Conservation (phyloP, 345 rosid species). For the Bruguiera sexangula region DNA sequence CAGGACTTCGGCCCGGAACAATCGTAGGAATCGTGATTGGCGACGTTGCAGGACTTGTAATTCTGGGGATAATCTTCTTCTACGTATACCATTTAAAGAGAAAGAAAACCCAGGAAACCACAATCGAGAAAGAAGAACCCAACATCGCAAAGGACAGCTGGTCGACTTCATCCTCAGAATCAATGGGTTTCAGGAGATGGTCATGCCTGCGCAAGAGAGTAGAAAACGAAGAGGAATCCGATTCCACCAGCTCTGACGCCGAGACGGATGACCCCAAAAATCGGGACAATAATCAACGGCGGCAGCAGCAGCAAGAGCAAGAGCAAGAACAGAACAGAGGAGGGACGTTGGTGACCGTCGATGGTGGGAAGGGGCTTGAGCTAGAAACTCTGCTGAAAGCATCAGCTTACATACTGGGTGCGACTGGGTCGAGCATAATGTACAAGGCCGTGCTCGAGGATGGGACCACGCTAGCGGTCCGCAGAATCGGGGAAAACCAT, state of each 20-base stretch:
- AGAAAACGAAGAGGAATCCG: constrained; percentile 51
- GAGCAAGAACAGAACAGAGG: constrained; percentile 42
- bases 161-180: constrained; percentile 74
- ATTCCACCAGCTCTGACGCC: constrained; percentile 37
- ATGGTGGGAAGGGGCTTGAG: constrained; percentile 67
- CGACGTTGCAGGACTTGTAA: constrained; percentile 32
- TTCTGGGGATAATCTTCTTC: constrained; percentile 32
- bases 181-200: constrained; percentile 69
- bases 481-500: constrained; percentile 75
- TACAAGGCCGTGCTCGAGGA: constrained; percentile 93
- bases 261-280: constrained; percentile 31
- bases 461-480: constrained; percentile 74
- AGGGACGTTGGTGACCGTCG: constrained; percentile 73
- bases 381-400: constrained; percentile 80
- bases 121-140: constrained; percentile 40
- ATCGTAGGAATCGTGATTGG: constrained; percentile 38
- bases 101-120: constrained; percentile 27
- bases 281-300: constrained; percentile 32
- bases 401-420: constrained; percentile 85
- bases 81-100: constrained; percentile 32
- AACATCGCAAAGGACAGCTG: constrained; percentile 38
- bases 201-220: constrained; percentile 68
- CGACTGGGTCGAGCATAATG: constrained; percentile 87
- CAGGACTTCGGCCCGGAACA: constrained; percentile 28
- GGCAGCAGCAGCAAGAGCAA: constrained; percentile 21